phyloP scores from a whole-genome alignment of 2,329 filamentous ascomycete species.

The Aspergillus hortae region DNA sequence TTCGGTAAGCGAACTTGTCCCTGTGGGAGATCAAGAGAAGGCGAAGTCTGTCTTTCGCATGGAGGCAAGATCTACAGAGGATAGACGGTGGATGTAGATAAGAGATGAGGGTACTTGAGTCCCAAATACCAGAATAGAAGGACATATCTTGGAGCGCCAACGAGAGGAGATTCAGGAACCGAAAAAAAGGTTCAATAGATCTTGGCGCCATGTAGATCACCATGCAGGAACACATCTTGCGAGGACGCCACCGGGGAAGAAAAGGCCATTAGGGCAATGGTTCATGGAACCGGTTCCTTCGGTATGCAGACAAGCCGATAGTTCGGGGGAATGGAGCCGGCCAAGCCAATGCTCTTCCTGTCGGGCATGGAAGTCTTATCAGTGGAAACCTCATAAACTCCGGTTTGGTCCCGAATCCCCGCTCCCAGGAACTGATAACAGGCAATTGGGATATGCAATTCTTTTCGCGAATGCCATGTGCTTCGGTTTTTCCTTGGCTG shows the following conservation, averaged over 20 bases:
- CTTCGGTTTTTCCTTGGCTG: not conserved
- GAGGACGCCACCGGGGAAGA: not conserved
- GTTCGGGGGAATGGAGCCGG: constrained; percentile 3
- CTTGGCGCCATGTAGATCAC: not conserved
- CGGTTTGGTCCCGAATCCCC: not conserved
- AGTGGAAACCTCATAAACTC: constrained; percentile 6
- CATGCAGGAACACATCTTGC: not conserved
- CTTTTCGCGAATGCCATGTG: not conserved
- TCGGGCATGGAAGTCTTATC: constrained; percentile 7
- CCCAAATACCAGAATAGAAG: not conserved
- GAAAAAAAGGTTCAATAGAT: not conserved
- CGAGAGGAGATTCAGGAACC: not conserved
- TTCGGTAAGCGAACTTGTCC: not conserved
- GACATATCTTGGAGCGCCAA: not conserved
- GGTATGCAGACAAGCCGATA: constrained; percentile 3
- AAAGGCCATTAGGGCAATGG: not conserved
- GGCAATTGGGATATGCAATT: not conserved
- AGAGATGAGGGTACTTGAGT: not conserved
- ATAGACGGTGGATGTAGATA: not conserved
- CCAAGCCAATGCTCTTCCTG: constrained; percentile 5
- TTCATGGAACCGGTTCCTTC: not conserved
- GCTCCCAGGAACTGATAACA: not conserved
- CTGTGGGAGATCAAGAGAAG: not conserved
- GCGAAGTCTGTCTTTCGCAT: not conserved
- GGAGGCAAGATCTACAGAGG: not conserved